Evolutionary conservation across 2,329 filamentous ascomycete genomes (phyloP).

Genomic region (Spiromastix sp.): DNA sequence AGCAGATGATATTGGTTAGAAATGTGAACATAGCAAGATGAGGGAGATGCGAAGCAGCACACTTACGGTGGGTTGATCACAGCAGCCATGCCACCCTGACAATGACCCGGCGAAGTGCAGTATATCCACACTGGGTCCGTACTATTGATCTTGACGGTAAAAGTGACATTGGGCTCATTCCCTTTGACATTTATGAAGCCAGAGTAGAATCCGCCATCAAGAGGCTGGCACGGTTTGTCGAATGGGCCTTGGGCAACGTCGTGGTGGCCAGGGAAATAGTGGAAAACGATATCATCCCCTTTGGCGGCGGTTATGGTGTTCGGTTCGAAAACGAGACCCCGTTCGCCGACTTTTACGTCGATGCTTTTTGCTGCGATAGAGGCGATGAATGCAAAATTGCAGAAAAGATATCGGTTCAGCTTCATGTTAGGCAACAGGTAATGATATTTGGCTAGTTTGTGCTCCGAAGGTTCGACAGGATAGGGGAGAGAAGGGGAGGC

Average conservation of each 20-base stretch:
- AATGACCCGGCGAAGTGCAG: conserved; percentile 41
- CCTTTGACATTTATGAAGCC: conserved; percentile 8
- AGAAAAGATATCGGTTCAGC: no score
- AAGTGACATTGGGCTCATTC: conserved; percentile 16
- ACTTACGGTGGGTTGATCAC: conserved; percentile 39
- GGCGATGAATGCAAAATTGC: no score
- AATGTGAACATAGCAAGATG: no score
- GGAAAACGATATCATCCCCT: conserved; percentile 11
- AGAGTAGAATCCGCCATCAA: conserved; percentile 8
- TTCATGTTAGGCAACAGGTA: conserved; percentile 3
- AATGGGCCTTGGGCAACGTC: conserved; percentile 11
- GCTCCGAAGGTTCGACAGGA: no score
- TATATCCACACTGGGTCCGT: conserved; percentile 41
- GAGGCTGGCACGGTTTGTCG: conserved; percentile 8
- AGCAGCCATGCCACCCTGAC: conserved; percentile 42
- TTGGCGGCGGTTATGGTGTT: conserved; percentile 7
- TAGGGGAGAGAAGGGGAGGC: no score
- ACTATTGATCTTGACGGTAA: conserved; percentile 37
- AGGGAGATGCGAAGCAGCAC: no score
- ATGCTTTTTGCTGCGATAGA: conserved; percentile 5
- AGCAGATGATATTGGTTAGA: no score
- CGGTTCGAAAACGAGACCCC: conserved; percentile 8
- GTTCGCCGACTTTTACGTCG: conserved; percentile 10
- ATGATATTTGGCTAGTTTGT: conserved; percentile 3
- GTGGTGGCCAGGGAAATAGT: conserved; percentile 8